Conservation (phyloP, 495 filamentous ascomycete species). For the Cercophora newfieldiana region DNA sequence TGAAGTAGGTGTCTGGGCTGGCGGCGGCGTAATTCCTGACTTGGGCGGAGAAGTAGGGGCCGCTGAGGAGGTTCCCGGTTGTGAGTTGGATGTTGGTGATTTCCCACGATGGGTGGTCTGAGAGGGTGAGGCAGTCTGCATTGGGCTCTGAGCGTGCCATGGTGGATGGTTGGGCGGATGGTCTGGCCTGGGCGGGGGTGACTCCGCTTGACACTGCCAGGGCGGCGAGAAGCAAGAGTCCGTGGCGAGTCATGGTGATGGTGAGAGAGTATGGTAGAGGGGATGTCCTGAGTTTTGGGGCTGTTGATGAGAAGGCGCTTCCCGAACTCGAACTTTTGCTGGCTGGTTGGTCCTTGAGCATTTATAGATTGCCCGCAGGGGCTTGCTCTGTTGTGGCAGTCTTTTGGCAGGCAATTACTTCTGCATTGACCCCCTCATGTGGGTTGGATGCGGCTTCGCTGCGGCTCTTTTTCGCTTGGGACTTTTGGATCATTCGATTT, state of each 20-base stretch:
- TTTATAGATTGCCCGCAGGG: background rate
- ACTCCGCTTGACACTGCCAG: background rate
- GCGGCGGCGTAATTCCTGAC: background rate
- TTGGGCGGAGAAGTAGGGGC: background rate
- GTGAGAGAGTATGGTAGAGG: background rate
- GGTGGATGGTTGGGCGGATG: background rate
- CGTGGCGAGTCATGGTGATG: conserved; percentile 1
- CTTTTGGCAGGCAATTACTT: background rate
- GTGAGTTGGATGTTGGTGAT: background rate
- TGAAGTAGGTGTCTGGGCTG: background rate
- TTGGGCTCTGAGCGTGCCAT: background rate
- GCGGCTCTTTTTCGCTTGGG: background rate
- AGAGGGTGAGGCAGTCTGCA: conserved; percentile 2
- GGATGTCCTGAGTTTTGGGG: background rate
- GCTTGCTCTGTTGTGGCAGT: conserved; percentile 1
- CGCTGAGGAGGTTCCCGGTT: background rate
- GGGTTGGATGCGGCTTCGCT: background rate
- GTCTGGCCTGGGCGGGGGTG: background rate
- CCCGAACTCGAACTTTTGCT: background rate
- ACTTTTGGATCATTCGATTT: conserved; percentile 3
- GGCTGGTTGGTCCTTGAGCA: background rate
- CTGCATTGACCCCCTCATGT: background rate
- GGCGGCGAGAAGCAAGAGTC: conserved; percentile 1
- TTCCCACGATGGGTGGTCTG: conserved; percentile 1
- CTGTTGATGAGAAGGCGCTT: background rate